Evolutionary conservation across 75 land plant species (phyloP).

Genomic region (Sequoia sempervirens): DNA sequence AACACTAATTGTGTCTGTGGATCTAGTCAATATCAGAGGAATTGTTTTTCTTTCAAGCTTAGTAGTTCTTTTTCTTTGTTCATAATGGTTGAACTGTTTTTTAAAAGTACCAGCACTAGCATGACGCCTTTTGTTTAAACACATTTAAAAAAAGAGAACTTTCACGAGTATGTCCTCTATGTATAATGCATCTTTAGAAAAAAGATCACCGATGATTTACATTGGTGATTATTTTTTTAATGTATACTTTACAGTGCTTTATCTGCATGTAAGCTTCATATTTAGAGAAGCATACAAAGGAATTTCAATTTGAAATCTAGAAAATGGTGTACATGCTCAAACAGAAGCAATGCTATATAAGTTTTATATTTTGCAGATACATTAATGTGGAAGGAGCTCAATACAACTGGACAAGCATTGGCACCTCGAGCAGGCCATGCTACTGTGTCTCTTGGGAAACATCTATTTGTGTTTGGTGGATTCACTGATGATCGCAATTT

Average conservation of each 20-base stretch:
- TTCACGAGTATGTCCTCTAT: background rate
- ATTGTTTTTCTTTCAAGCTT: background rate
- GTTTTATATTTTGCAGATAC: slow-evolving; percentile 45
- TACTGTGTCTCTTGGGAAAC: slow-evolving; percentile 64
- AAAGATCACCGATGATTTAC: background rate
- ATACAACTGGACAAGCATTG: slow-evolving; percentile 62
- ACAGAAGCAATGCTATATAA: background rate
- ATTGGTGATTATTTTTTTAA: background rate
- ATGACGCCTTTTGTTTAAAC: background rate
- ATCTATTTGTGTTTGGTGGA: slow-evolving; percentile 93
- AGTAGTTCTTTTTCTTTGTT: background rate
- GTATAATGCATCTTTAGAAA: background rate
- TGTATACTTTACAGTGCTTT: background rate
- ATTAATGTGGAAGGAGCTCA: slow-evolving; percentile 69
- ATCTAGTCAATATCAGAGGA: background rate
- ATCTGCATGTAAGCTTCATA: background rate
- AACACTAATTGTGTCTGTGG: background rate
- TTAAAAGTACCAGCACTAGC: background rate
- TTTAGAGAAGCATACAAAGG: background rate
- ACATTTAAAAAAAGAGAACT: background rate
- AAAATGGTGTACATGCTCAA: background rate
- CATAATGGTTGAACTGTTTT: background rate
- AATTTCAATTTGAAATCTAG: background rate
- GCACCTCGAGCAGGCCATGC: slow-evolving; percentile 92
- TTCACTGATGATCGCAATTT: slow-evolving; percentile 83